These are phyloP conservation scores for Marvania coccoides DNA, from an alignment of 139 green algal species.

Conservation along the genomic window DNA sequence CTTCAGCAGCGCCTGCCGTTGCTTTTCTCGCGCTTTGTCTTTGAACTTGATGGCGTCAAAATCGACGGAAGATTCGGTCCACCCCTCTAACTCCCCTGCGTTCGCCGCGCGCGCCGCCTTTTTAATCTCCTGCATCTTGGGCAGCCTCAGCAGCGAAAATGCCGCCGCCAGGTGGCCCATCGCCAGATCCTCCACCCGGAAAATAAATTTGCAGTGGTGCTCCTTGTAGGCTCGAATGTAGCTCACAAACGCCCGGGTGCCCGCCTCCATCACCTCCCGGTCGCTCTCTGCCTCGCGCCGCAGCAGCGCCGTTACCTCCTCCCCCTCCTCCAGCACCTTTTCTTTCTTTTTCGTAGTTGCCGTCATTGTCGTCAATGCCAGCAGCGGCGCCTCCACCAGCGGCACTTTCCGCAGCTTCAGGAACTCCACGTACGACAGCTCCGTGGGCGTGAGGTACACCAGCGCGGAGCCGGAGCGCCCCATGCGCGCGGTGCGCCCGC, in stretches of 20 bases:
- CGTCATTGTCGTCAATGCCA: neutral
- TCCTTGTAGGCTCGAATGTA: slow-evolving; percentile 96
- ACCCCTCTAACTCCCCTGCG: slow-evolving; percentile 18
- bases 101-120: slow-evolving; percentile 10
- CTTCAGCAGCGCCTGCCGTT: slow-evolving; percentile 57
- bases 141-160: slow-evolving; percentile 81
- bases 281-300: slow-evolving; percentile 49
- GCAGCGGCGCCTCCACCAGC: slow-evolving; percentile 8
- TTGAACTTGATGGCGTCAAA: slow-evolving; percentile 49
- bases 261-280: slow-evolving; percentile 88
- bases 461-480: slow-evolving; percentile 67
- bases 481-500: slow-evolving; percentile 88
- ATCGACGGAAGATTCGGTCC: slow-evolving; percentile 51
- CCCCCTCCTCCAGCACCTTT: neutral
- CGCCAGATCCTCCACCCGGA: slow-evolving; percentile 71
- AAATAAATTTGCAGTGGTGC: slow-evolving; percentile 93
- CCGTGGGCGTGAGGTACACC: slow-evolving; percentile 63
- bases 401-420: slow-evolving; percentile 67
- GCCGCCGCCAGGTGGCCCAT: slow-evolving; percentile 66
- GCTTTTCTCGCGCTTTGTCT: slow-evolving; percentile 80
- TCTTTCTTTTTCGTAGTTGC: neutral
- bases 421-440: slow-evolving; percentile 85
- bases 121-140: slow-evolving; percentile 85
- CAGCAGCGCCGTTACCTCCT: slow-evolving; percentile 6
- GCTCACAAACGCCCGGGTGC: slow-evolving; percentile 82